Percentiles rank a stretch among this genome's conserved stretches.
Evolutionary conservation across 495 filamentous ascomycete species (phyloP).

Genomic region (Thermothielavioides terrestris): DNA sequence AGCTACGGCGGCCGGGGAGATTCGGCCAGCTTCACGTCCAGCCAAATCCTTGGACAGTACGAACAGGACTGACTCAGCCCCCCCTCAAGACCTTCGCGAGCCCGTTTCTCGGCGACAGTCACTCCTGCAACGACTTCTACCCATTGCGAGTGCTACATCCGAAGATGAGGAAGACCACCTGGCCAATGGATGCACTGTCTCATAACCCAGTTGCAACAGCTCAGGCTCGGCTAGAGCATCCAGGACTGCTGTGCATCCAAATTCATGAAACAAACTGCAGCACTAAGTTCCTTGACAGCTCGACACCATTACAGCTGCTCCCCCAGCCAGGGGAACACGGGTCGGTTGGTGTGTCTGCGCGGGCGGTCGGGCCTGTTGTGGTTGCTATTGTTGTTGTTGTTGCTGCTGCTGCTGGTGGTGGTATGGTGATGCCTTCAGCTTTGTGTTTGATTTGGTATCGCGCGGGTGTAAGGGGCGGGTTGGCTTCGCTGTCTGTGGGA

Average conservation of each 20-base stretch:
- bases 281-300: no score
- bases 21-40: not conserved
- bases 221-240: not conserved
- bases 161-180: not conserved
- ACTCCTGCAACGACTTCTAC: not conserved
- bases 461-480: no score
- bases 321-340: no score
- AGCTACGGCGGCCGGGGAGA: not conserved
- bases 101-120: not conserved
- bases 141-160: not conserved
- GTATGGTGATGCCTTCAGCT: no score
- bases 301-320: no score
- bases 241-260: not conserved
- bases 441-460: no score
- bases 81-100: not conserved
- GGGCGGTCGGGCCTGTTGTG: no score
- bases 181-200: not conserved
- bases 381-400: no score
- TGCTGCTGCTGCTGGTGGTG: no score
- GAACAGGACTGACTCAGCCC: not conserved
- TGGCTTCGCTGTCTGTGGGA: no score
- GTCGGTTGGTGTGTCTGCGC: no score
- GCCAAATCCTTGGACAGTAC: not conserved
- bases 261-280: not conserved
- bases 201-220: not conserved